phyloP scores from a whole-genome alignment of 2,329 filamentous ascomycete species.

The Venturia asperata region DNA sequence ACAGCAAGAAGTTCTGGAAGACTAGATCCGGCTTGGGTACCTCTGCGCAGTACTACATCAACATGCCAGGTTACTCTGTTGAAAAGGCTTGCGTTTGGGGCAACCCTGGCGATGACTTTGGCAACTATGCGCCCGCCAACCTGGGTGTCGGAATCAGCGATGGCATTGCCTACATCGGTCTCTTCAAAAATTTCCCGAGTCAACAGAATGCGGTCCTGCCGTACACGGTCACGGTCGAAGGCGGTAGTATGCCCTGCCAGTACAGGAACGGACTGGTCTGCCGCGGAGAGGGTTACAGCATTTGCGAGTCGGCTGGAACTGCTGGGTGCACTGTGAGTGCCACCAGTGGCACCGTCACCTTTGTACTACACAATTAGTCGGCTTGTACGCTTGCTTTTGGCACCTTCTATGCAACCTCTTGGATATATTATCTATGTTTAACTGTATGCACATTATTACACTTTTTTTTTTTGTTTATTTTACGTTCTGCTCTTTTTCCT shows the following conservation, averaged over 20 bases:
- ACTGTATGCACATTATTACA: neutral
- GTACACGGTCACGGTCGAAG: conserved; percentile 71
- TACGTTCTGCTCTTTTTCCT: neutral
- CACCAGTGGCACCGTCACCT: conserved; percentile 9
- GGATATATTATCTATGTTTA: neutral
- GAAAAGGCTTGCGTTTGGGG: conserved; percentile 73
- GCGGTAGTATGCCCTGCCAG: conserved; percentile 59
- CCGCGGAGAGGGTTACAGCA: conserved; percentile 38
- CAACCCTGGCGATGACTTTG: conserved; percentile 64
- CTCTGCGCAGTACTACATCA: conserved; percentile 95
- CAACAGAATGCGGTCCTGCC: conserved; percentile 57
- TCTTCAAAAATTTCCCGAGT: conserved; percentile 79
- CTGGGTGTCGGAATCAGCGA: conserved; percentile 69
- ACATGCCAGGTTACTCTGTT: conserved; percentile 63
- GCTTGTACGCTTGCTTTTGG: neutral
- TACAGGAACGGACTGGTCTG: conserved; percentile 59
- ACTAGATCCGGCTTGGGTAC: conserved; percentile 64
- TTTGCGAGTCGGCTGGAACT: conserved; percentile 49
- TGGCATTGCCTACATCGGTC: conserved; percentile 68
- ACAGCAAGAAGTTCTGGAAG: conserved; percentile 63
- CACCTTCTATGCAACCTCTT: neutral
- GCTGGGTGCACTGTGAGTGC: conserved; percentile 59
- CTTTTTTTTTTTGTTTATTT: neutral
- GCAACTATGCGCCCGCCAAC: conserved; percentile 86
- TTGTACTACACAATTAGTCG: conserved; percentile 2